Evolutionary conservation across 2,329 filamentous ascomycete species (phyloP).

Genomic region (Exophiala lecanii-corni): DNA sequence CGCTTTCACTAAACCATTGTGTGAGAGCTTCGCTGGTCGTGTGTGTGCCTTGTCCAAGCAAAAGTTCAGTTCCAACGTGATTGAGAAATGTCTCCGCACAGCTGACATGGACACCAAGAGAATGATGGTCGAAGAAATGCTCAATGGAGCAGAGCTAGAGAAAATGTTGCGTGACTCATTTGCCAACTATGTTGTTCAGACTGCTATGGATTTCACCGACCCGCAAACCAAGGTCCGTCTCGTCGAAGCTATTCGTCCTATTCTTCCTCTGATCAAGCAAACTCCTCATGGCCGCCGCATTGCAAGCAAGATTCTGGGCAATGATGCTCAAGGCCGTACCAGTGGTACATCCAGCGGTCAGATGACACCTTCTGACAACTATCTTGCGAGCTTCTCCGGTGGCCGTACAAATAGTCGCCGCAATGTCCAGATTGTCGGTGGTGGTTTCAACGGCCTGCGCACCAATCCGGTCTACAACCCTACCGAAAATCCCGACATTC

Average conservation of each 20-base stretch:
- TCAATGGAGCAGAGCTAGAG: conserved; percentile 70
- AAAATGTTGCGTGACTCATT: conserved; percentile 86
- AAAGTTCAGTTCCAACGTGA: conserved; percentile 99
- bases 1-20: conserved; percentile 82
- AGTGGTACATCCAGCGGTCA: conserved; percentile 37
- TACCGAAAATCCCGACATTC: conserved; percentile 10
- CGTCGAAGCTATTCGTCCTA: conserved; percentile 78
- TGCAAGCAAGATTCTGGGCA: conserved; percentile 72
- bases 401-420: conserved; percentile 24
- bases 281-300: conserved; percentile 95
- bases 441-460: conserved; percentile 24
- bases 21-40: conserved; percentile 72
- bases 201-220: conserved; percentile 81
- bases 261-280: conserved; percentile 76
- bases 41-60: conserved; percentile 74
- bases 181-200: conserved; percentile 98
- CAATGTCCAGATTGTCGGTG: conserved; percentile 28
- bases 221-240: conserved; percentile 67
- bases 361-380: conserved; percentile 36
- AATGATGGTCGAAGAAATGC: conserved; percentile 79
- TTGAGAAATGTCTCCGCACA: conserved; percentile 92
- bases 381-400: conserved; percentile 32
- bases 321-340: conserved; percentile 42
- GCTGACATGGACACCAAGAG: conserved; percentile 70
- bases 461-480: conserved; percentile 10